Conservation (phyloP, 495 filamentous ascomycete genomes). For the Rhizodiscina lignyota region DNA sequence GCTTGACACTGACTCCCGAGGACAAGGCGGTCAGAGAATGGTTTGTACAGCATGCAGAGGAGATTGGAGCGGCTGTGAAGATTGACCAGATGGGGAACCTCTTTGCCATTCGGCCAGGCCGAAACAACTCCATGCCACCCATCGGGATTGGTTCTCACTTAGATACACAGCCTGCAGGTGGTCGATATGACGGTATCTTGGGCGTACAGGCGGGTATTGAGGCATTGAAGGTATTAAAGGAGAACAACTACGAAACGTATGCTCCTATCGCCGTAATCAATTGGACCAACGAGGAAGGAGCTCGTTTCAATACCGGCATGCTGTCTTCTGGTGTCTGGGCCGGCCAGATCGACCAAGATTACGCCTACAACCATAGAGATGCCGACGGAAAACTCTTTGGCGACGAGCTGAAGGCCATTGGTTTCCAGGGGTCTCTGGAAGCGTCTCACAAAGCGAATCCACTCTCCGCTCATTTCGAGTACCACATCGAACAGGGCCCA, state of each 20-base stretch:
- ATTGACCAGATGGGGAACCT: slow-evolving; percentile 16
- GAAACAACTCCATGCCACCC: slow-evolving; percentile 8
- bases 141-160: slow-evolving; percentile 33
- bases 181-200: slow-evolving; percentile 16
- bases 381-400: slow-evolving; percentile 8
- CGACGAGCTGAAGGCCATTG: slow-evolving; percentile 7
- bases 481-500: slow-evolving; percentile 14
- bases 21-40: slow-evolving; percentile 6
- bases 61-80: slow-evolving; percentile 9
- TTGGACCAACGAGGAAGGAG: slow-evolving; percentile 18
- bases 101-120: slow-evolving; percentile 10
- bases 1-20: slow-evolving; percentile 8
- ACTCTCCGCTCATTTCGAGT: slow-evolving; percentile 12
- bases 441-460: slow-evolving; percentile 10
- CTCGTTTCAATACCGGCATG: slow-evolving; percentile 12
- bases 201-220: slow-evolving; percentile 14
- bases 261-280: slow-evolving; percentile 11
- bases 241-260: slow-evolving; percentile 7
- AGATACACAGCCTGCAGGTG: slow-evolving; percentile 22
- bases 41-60: slow-evolving; percentile 8
- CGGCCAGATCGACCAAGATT: slow-evolving; percentile 2
- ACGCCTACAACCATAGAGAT: slow-evolving; percentile 8
- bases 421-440: slow-evolving; percentile 7
- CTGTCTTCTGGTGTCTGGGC: slow-evolving; percentile 16
- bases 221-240: slow-evolving; percentile 12